These are phyloP conservation scores for Penicillium thymicola DNA, from an alignment of 2,329 filamentous ascomycete species.

Conservation along the genomic window DNA sequence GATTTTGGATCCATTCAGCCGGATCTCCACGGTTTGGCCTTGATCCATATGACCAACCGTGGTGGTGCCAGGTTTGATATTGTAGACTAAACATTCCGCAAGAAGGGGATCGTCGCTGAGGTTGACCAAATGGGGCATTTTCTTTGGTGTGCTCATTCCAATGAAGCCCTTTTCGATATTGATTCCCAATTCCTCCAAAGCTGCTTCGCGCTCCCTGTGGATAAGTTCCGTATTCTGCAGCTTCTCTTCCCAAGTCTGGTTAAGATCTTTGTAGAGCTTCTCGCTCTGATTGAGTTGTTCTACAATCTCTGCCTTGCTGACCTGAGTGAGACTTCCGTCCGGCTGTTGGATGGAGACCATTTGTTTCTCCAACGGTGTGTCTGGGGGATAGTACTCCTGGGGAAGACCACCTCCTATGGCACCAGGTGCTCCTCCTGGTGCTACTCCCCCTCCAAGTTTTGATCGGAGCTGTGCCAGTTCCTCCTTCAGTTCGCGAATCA, in stretches of 20 bases:
- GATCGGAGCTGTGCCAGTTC: constrained; percentile 80
- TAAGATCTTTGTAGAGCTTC: constrained; percentile 91
- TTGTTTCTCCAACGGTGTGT: constrained; percentile 89
- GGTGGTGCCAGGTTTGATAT: constrained; percentile 91
- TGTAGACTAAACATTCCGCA: constrained; percentile 95
- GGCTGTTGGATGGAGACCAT: constrained; percentile 88
- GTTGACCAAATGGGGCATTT: constrained; percentile 98
- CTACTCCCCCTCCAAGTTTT: constrained; percentile 68
- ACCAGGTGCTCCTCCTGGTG: constrained; percentile 42
- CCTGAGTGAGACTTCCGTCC: constrained; percentile 86
- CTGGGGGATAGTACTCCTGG: constrained; percentile 85
- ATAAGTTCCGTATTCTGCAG: constrained; percentile 92
- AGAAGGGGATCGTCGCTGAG: constrained; percentile 90
- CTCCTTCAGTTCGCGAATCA: constrained; percentile 97
- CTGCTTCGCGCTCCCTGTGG: constrained; percentile 93
- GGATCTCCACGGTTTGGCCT: constrained; percentile 78
- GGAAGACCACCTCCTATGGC: constrained; percentile 51
- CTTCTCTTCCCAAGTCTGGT: constrained; percentile 99
- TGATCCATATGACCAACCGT: constrained; percentile 93
- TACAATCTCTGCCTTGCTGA: constrained; percentile 96
- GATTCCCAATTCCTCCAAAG: constrained; percentile 93
- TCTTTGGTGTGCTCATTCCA: constrained; percentile 92
- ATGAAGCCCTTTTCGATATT: constrained; percentile 99
- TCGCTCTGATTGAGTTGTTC: constrained; percentile 95
- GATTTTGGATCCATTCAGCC: constrained; percentile 90